Conservation (phyloP, 306 rosid genomes). For the Glycine soja region DNA sequence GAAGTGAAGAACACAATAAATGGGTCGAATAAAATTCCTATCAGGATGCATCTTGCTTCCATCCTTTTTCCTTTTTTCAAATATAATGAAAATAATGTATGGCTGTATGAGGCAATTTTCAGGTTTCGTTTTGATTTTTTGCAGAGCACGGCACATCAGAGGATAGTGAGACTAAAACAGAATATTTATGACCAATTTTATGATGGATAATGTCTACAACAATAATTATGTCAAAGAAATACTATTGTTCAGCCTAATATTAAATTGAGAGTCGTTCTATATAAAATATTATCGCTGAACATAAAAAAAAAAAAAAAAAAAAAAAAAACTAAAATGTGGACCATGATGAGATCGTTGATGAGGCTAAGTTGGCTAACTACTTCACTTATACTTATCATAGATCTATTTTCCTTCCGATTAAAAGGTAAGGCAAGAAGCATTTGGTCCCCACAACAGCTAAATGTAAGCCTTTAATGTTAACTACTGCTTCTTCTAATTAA, state of each 20-base stretch:
- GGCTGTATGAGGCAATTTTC: background rate
- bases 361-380: background rate
- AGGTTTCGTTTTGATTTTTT: constrained; percentile 11
- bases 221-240: too few relatives aligned
- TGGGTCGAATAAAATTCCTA: background rate
- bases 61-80: background rate
- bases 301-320: too few relatives aligned
- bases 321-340: background rate
- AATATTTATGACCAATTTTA: constrained; percentile 1
- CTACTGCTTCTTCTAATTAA: background rate
- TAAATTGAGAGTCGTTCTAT: background rate
- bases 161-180: background rate
- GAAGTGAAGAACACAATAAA: background rate
- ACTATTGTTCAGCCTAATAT: background rate
- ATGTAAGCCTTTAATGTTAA: constrained; percentile 3
- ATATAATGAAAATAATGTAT: background rate
- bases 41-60: background rate
- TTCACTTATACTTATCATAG: background rate
- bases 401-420: background rate
- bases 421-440: background rate
- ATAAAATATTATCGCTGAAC: background rate
- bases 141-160: constrained; percentile 9
- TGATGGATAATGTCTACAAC: background rate
- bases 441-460: constrained; percentile 34
- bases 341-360: background rate